These are phyloP conservation scores for Tylopilus sp. DNA, from an alignment of 1,284 basidiomycete genomes.

Conservation along the genomic window DNA sequence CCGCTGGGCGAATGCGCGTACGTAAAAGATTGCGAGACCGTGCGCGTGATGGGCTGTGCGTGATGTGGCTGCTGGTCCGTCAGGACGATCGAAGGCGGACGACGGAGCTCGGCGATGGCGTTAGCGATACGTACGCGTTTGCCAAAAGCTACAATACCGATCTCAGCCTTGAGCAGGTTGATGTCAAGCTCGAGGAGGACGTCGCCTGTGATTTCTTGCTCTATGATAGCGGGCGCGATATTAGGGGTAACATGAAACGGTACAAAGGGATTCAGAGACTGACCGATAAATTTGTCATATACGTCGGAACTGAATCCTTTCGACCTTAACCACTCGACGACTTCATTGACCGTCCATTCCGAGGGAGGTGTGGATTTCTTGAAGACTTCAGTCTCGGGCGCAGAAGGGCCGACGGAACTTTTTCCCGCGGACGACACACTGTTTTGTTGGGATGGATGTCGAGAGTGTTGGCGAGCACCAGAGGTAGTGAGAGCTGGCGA, in stretches of 20 bases:
- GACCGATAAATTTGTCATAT: slow-evolving; percentile 82
- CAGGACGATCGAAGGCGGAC: slow-evolving; percentile 56
- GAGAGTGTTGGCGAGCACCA: slow-evolving; percentile 25
- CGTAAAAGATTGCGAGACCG: slow-evolving; percentile 36
- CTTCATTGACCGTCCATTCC: slow-evolving; percentile 87
- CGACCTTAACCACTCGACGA: slow-evolving; percentile 82
- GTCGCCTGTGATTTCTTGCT: slow-evolving; percentile 98
- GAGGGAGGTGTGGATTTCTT: slow-evolving; percentile 44
- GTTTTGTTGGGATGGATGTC: slow-evolving; percentile 35
- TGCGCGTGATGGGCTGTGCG: slow-evolving; percentile 43
- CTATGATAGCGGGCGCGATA: slow-evolving; percentile 37
- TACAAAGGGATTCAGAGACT: slow-evolving; percentile 21
- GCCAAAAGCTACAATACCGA: slow-evolving; percentile 92
- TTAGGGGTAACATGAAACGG: background rate
- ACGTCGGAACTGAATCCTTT: slow-evolving; percentile 86
- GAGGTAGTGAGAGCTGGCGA: slow-evolving; percentile 41
- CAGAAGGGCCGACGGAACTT: slow-evolving; percentile 3
- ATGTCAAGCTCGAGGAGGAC: slow-evolving; percentile 93
- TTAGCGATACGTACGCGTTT: slow-evolving; percentile 93
- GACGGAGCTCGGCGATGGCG: slow-evolving; percentile 87
- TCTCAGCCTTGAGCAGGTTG: slow-evolving; percentile 89
- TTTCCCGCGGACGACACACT: slow-evolving; percentile 29
- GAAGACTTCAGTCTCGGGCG: slow-evolving; percentile 14
- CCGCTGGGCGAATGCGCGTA: slow-evolving; percentile 36
- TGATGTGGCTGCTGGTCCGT: slow-evolving; percentile 34